Evolutionary conservation across 148 eudicot species (phyloP).

Genomic region (Rhododendron williamsianum): DNA sequence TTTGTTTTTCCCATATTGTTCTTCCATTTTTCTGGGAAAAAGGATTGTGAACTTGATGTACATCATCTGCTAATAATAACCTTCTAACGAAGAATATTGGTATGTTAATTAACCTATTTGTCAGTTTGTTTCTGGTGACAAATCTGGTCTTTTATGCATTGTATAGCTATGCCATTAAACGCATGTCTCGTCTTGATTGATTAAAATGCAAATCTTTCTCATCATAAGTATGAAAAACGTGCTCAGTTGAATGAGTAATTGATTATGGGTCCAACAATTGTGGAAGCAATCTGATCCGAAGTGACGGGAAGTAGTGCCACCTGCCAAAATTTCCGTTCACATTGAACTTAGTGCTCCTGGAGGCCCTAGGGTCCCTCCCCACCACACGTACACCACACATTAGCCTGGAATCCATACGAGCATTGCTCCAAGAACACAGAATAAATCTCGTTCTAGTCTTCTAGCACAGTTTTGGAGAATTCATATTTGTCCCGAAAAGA

Average conservation of each 20-base stretch:
- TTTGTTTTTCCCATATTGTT: background rate
- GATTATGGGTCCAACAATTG: background rate
- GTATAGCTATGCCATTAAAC: background rate
- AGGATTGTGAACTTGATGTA: background rate
- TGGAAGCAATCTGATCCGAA: background rate
- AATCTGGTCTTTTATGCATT: background rate
- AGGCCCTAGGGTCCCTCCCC: background rate
- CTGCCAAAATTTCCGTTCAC: background rate
- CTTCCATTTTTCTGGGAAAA: background rate
- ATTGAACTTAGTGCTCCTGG: background rate
- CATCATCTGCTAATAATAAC: background rate
- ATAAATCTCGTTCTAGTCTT: background rate
- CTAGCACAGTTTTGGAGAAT: background rate
- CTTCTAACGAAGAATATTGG: background rate
- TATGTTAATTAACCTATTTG: background rate
- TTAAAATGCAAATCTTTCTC: background rate
- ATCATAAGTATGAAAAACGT: background rate
- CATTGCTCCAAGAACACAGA: background rate
- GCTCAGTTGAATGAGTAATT: background rate
- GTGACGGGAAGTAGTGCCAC: background rate
- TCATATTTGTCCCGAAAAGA: background rate
- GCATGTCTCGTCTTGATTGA: background rate
- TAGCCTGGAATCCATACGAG: background rate
- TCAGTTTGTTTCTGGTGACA: background rate
- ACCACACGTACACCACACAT: background rate